Base-by-base conservation (phyloP, 345 rosid species). In the Hibiscus mutabilis region DNA sequence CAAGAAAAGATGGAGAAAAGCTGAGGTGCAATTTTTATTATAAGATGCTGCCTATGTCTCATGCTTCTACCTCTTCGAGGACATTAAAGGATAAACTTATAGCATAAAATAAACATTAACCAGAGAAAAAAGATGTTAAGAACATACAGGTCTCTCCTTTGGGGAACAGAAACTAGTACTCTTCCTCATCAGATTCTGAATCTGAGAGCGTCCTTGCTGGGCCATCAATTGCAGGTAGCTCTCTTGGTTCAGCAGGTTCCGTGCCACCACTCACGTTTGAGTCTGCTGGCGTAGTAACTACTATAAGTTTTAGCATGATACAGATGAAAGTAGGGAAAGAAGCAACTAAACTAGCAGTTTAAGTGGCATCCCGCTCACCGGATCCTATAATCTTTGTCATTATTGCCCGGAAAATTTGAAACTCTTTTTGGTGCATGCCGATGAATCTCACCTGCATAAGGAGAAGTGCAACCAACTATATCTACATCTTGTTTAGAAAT, bases 271-370 rank as follows among this genome's bases (percentile, higher is more conserved):
- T 16, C 9, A 9, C 21, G 19, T 49, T 49, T 27, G 42, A 16
- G 37, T 16, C 16, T 16, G 58, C 22, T 66, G 8, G n/a, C n/a
- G 42, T 24, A 13, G 3, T 0, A 1, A 46, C 42, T n/a, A n/a
- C n/a, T n/a, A n/a, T 3, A 46, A 46, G 15, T 24, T 46, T 66
- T 25, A 46, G 40, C 24, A 66, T 24, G 25, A 16, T 25, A 8
- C 5, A 76, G 74, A 66, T 60, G 40, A 73, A 6, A 40, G 21
- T 51, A 14, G 14, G 40, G 70, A 24, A 47, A 44, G 33, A 65
- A 65, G 24, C 24, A 12, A 46, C n/a, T 47, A 47, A 46, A 15
- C 3, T 66, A 25, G 35, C 21, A 44, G 69, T 66, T 61, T 42
- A 19, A 37, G 68, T 15, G n/a, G n/a, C n/a, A 46, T 46, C 6